phyloP scores from a whole-genome alignment of 1,284 basidiomycete genomes.

The Trichosporon sp. region DNA sequence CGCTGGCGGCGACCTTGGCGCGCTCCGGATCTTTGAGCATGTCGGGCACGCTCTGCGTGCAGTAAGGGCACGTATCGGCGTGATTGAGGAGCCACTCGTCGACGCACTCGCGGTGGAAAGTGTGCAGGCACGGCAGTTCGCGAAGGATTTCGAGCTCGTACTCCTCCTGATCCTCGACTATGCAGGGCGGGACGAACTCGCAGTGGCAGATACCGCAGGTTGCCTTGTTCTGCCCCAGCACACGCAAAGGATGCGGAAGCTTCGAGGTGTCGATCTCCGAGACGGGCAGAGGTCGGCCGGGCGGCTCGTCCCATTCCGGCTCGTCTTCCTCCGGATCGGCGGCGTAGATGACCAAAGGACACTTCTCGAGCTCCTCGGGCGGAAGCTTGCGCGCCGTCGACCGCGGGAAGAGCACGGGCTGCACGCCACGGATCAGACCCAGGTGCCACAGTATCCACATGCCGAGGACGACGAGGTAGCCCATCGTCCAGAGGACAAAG shows the following conservation, averaged over 20 bases:
- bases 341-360: conserved; percentile 28
- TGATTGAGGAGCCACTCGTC: conserved; percentile 36
- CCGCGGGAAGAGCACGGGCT: not conserved
- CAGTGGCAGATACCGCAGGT: conserved; percentile 40
- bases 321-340: conserved; percentile 17
- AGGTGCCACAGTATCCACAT: not conserved
- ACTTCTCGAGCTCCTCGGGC: conserved; percentile 14
- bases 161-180: conserved; percentile 20
- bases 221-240: conserved; percentile 21
- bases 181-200: conserved; percentile 23
- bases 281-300: conserved; percentile 4
- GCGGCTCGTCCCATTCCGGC: conserved; percentile 2
- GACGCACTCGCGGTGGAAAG: conserved; percentile 37
- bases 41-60: conserved; percentile 28
- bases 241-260: conserved; percentile 12
- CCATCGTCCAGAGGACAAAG: not conserved
- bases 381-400: not conserved
- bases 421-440: not conserved
- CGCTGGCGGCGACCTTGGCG: not conserved
- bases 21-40: not conserved
- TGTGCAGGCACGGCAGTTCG: conserved; percentile 31
- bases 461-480: not conserved
- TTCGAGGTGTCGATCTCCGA: conserved; percentile 7
- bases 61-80: conserved; percentile 34
- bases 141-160: conserved; percentile 26